phyloP scores from a whole-genome alignment of 2,329 filamentous ascomycete species.

The Curvularia hawaiiensis region DNA sequence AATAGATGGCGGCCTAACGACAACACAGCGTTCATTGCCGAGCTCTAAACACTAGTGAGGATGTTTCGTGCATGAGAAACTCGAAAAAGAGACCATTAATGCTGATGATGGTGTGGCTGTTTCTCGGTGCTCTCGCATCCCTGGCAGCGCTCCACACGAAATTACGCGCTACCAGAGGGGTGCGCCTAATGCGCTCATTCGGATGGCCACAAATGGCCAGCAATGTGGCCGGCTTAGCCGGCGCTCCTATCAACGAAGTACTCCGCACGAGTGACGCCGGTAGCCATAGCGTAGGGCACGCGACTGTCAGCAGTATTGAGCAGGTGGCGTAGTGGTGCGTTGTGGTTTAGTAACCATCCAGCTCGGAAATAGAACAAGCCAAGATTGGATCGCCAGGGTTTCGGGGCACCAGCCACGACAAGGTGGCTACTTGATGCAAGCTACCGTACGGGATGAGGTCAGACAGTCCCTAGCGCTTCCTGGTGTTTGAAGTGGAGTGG shows the following conservation, averaged over 20 bases:
- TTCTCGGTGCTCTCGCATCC: slow-evolving; percentile 9
- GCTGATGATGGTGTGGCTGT: slow-evolving; percentile 5
- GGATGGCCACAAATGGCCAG: background rate
- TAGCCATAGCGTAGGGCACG: slow-evolving; percentile 1
- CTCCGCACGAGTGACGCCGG: background rate
- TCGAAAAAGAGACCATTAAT: background rate
- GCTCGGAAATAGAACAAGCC: slow-evolving; percentile 12
- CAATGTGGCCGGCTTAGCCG: slow-evolving; percentile 7
- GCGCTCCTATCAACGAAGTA: background rate
- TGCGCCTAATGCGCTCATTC: slow-evolving; percentile 2
- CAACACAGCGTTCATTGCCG: slow-evolving; percentile 3
- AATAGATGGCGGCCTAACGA: slow-evolving; percentile 1
- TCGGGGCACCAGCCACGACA: slow-evolving; percentile 18
- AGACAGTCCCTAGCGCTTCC: slow-evolving; percentile 18
- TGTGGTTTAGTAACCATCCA: background rate
- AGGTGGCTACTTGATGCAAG: slow-evolving; percentile 15
- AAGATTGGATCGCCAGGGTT: slow-evolving; percentile 20
- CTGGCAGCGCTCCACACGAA: background rate
- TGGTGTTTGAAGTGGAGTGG: slow-evolving; percentile 9
- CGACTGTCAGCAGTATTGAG: slow-evolving; percentile 3
- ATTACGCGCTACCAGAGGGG: slow-evolving; percentile 6
- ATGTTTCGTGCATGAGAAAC: slow-evolving; percentile 6
- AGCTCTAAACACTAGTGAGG: background rate
- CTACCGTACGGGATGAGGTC: slow-evolving; percentile 17
- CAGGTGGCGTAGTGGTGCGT: background rate